phyloP scores from a whole-genome alignment of 2,329 filamentous ascomycete species.

The Lasiodiplodia gonubiensis region DNA sequence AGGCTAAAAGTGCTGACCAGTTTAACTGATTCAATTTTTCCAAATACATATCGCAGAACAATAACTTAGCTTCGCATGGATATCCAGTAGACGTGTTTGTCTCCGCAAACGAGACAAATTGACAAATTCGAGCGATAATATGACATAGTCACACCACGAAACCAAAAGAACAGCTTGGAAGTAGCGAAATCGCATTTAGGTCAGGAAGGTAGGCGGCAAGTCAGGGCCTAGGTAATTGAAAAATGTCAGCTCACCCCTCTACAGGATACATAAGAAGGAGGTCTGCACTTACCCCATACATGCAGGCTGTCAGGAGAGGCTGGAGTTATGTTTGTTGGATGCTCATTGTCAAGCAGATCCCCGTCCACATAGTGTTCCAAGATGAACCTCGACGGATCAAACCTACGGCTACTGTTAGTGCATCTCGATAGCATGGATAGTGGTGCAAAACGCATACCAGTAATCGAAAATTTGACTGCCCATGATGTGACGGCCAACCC shows the following conservation, averaged over 20 bases:
- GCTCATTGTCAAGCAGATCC: slow-evolving; percentile 18
- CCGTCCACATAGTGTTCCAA: slow-evolving; percentile 75
- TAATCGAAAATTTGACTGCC: slow-evolving; percentile 77
- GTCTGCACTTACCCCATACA: slow-evolving; percentile 26
- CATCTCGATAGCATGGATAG: not conserved
- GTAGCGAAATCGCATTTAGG: not conserved
- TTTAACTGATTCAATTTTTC: too few species aligned
- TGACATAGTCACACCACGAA: too few species aligned
- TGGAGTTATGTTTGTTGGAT: not conserved
- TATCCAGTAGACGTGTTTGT: too few species aligned
- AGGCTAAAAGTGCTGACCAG: too few species aligned
- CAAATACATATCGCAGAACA: too few species aligned
- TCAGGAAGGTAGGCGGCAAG: slow-evolving; percentile 18
- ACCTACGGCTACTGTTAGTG: not conserved
- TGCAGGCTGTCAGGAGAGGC: slow-evolving; percentile 23
- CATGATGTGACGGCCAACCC: slow-evolving; percentile 72
- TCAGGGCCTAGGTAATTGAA: not conserved
- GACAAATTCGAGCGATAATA: too few species aligned
- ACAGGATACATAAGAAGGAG: too few species aligned
- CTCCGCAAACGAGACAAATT: too few species aligned
- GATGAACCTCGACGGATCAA: slow-evolving; percentile 65
- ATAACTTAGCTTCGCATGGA: too few species aligned
- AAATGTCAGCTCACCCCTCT: not conserved
- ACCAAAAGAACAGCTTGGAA: too few species aligned
- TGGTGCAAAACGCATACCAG: slow-evolving; percentile 56